Evolutionary conservation across 768 basidiomycete species (phyloP), one percentile per base, ranked within the genome.

Genomic region (Xerocomellus dryophilus): DNA sequence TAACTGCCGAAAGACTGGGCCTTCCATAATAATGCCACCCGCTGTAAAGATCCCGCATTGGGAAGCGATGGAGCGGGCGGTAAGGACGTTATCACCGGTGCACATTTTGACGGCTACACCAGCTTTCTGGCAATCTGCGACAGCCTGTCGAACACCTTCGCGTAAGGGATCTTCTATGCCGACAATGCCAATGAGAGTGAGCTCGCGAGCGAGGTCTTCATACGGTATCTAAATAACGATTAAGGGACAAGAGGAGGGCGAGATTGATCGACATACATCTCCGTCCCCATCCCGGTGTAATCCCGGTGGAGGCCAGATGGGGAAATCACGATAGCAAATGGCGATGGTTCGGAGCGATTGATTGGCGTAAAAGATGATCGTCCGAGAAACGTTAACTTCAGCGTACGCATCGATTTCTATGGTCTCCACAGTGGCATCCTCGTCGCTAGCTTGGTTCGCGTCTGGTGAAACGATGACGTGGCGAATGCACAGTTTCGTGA

Each of bases 111-210:
- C 86, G 21, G 80, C 78, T 14, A 99, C 94, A 57, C 96, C 95
- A 39, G 97, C 96, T 48, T 77, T 80, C 63, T 84, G 84, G 66
- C 95, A 98, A 64, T 90, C 85, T 41, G 81, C 77, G 41, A 99
- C 96, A 17, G 96, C 94, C 11, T 93, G 81, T 15, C 82, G 82
- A 25, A 98, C 97, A 66, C 95, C 93, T 0, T 82, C 79, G 32
- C 96, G 89, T 5, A 99, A 80, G 41, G 95, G 97, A 66, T 99
- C 97, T 66, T 99, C 95, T 64, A 99, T 98, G 63, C 94, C 97
- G 55, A 86, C 84, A 60, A 99, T 90, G 42, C 83, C 89, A 57
- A 98, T 86, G 32, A 98, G 82, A 0, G 87, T 94, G 54, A 98
- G 72, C 20, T 93, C 81, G 18, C 71, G 69, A 2, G 86, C 81